Evolutionary conservation across 805 yeast species (phyloP).

Genomic region (Candida wancherniae): DNA sequence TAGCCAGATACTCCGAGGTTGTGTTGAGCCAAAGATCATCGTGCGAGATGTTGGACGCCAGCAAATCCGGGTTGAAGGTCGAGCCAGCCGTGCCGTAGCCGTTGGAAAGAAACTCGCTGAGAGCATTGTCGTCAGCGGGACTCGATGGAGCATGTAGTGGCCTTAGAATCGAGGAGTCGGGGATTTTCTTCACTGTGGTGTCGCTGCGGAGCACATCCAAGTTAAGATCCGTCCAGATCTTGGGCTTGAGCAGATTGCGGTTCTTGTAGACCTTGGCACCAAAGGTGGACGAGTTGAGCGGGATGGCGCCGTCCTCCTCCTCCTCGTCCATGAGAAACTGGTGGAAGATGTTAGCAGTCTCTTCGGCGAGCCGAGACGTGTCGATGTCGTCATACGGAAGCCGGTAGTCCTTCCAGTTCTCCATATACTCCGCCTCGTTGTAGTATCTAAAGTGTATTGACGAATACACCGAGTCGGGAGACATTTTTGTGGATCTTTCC

Average conservation of each 20-base stretch:
- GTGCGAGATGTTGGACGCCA: conserved; percentile 20
- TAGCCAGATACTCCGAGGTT: conserved; percentile 25
- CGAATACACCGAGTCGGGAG: conserved; percentile 18
- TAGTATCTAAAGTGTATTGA: conserved; percentile 35
- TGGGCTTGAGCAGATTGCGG: conserved; percentile 24
- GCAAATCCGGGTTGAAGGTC: conserved; percentile 22
- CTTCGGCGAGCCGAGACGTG: conserved; percentile 33
- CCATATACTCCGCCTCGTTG: conserved; percentile 38
- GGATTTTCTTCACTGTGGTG: conserved; percentile 11
- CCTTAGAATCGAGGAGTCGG: conserved; percentile 31
- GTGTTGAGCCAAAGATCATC: conserved; percentile 34
- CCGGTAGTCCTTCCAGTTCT: conserved; percentile 37
- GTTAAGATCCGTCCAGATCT: conserved; percentile 34
- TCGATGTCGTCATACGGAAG: conserved; percentile 41
- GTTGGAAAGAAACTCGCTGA: conserved; percentile 32
- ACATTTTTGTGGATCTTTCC: too few species aligned
- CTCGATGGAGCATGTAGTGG: conserved; percentile 19
- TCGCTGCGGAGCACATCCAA: conserved; percentile 24
- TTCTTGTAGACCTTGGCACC: conserved; percentile 39
- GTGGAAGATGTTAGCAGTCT: conserved; percentile 34
- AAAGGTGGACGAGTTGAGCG: conserved; percentile 30
- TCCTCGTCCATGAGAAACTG: conserved; percentile 35
- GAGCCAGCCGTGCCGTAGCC: conserved; percentile 20
- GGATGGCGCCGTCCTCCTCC: conserved; percentile 32
- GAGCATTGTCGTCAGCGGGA: conserved; percentile 17